Evolutionary conservation across 1,284 basidiomycete genomes (phyloP).

Genomic region (Tremellales sp.): DNA sequence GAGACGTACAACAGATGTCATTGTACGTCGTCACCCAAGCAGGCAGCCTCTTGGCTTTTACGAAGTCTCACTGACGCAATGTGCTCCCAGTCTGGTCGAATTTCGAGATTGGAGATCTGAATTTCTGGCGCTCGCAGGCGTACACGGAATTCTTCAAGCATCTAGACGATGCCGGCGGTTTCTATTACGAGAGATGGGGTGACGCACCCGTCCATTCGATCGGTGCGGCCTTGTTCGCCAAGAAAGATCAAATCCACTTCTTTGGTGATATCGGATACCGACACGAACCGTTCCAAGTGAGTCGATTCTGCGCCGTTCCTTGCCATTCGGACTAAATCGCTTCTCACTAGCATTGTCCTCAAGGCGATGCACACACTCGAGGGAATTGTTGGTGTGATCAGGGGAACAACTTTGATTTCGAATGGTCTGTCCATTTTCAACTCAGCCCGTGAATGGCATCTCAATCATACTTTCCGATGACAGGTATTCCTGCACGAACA

Average conservation of each 20-base stretch:
- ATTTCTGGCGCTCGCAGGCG: conserved; percentile 72
- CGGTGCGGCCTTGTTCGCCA: conserved; percentile 67
- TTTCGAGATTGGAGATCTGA: conserved; percentile 66
- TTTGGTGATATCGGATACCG: conserved; percentile 55
- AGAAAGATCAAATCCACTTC: conserved; percentile 69
- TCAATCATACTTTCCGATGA: background rate
- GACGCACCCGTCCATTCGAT: conserved; percentile 84
- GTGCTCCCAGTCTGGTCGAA: conserved; percentile 65
- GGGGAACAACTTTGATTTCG: conserved; percentile 47
- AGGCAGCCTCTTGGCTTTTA: background rate
- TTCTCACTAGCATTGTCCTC: conserved; percentile 47
- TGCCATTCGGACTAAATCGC: background rate
- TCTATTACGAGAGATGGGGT: conserved; percentile 73
- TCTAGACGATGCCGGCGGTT: conserved; percentile 73
- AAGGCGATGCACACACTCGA: conserved; percentile 44
- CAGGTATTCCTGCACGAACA: conserved; percentile 43
- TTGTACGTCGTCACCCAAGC: conserved; percentile 53
- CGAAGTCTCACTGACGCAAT: conserved; percentile 5
- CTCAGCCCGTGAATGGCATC: background rate
- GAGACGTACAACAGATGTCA: conserved; percentile 74
- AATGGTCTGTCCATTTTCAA: conserved; percentile 37
- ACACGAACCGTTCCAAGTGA: conserved; percentile 47
- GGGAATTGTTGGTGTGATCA: conserved; percentile 48
- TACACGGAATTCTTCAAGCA: conserved; percentile 74
- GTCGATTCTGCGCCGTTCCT: conserved; percentile 6